A percentile compares a stretch with the other conserved stretches of the same genome.
phyloP scores from a whole-genome alignment of 2,329 filamentous ascomycete genomes.

The Pseudogymnoascus sp. region DNA sequence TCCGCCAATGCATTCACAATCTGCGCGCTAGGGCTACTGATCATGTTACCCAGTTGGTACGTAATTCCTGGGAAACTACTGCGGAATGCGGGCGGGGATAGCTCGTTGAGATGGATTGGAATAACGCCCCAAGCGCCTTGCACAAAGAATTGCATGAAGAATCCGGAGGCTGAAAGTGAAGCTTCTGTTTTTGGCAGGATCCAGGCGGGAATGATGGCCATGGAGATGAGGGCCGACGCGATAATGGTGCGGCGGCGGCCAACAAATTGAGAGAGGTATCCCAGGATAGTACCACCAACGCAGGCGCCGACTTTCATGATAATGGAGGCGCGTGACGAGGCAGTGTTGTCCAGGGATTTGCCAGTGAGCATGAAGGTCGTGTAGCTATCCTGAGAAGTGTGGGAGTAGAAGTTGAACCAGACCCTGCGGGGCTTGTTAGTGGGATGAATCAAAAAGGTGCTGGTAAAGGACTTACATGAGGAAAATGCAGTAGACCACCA shows the following conservation, averaged over 20 bases:
- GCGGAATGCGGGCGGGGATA: slow-evolving; percentile 58
- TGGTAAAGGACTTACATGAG: slow-evolving; percentile 44
- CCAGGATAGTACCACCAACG: slow-evolving; percentile 53
- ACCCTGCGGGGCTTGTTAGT: slow-evolving; percentile 20
- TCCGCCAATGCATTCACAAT: slow-evolving; percentile 71
- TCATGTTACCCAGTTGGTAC: slow-evolving; percentile 67
- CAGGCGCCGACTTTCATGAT: slow-evolving; percentile 71
- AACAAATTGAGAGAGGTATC: slow-evolving; percentile 58
- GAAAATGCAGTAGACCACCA: slow-evolving; percentile 68
- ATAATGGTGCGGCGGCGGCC: slow-evolving; percentile 62
- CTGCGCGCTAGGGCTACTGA: slow-evolving; percentile 61
- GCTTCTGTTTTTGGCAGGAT: slow-evolving; percentile 55
- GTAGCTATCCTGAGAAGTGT: slow-evolving; percentile 73
- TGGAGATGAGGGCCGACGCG: slow-evolving; percentile 48
- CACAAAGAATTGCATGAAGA: slow-evolving; percentile 73
- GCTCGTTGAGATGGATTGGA: slow-evolving; percentile 61
- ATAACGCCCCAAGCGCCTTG: slow-evolving; percentile 64
- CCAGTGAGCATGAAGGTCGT: slow-evolving; percentile 70
- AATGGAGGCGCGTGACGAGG: slow-evolving; percentile 66
- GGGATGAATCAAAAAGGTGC: slow-evolving; percentile 29
- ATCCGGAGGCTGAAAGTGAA: slow-evolving; percentile 65
- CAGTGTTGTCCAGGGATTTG: slow-evolving; percentile 57
- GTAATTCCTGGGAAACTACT: slow-evolving; percentile 59
- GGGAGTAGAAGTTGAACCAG: slow-evolving; percentile 61
- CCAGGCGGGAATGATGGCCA: slow-evolving; percentile 73